Evolutionary conservation across 805 yeast species (phyloP), one percentile per base, ranked within the genome.

Genomic region (Ogataea paraovalis): DNA sequence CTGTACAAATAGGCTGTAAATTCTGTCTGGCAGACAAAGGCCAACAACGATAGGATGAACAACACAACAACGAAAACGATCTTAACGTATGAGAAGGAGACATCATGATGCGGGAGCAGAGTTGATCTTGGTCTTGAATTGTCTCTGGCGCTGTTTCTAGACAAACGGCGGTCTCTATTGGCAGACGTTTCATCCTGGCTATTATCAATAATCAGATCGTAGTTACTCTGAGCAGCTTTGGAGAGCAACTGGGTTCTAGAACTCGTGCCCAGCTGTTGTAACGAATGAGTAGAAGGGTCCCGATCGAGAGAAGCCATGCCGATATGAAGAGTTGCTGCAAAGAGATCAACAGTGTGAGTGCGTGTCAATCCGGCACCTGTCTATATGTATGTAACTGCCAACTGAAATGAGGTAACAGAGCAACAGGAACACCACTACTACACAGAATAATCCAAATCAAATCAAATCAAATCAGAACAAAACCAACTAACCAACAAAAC

Each of bases 21-120:
- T 61, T 88, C 96, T 0, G 96, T 88, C 61, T 88, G 96, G 14
- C 75, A 58, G 4, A 89, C 90, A 66, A 89, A 89, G 3, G 90
- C 58, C 7, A 78, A 58, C 49, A 82, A 54, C 0, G 85, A 76
- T 1, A 78, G 48, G 1, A 72, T 13, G 38, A 82, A 74, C 2
- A 85, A 70, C 1, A 67, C 53, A 3, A 69, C 65, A 4, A 82
- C 79, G 53, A 76, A 71, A 4, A 68, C 49, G n/a, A 78, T 58
- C 47, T 69, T 73, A 34, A 65, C 56, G 48, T 63, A 61, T 2
- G 71, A 67, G 36, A 61, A 64, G 10, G 55, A 57, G n/a, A 57
- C 50, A 14, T 54, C 56, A 25, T 55, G 58, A n/a, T 32, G 41
- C 30, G 46, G 16, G 19, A n/a, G 13, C 22, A 39, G 39, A 33